Conservation (phyloP, 331 rosid species). For the Malus hybrid region DNA sequence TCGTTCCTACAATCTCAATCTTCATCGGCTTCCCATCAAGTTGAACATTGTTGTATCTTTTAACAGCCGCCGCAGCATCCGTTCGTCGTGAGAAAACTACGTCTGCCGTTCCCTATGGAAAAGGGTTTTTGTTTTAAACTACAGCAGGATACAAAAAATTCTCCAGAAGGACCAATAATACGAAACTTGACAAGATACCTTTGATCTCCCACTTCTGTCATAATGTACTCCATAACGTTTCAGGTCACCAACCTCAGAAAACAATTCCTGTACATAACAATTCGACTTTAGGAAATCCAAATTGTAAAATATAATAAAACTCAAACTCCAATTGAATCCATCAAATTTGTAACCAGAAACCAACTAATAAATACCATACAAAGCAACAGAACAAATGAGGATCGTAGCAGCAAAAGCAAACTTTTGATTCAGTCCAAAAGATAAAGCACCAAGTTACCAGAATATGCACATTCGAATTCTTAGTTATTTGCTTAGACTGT, state of each 20-base stretch:
- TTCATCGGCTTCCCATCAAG: slow-evolving; percentile 97
- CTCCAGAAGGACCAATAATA: slow-evolving; percentile 20
- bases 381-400: no score
- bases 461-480: no score
- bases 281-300: no score
- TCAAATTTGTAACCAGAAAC: no score
- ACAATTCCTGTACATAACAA: background rate
- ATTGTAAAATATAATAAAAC: no score
- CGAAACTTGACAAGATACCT: slow-evolving; percentile 51
- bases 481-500: no score
- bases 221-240: slow-evolving; percentile 71
- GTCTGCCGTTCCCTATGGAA: slow-evolving; percentile 85
- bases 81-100: slow-evolving; percentile 70
- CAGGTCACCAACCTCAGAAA: slow-evolving; percentile 87
- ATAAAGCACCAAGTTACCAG: no score
- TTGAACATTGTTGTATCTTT: slow-evolving; percentile 88
- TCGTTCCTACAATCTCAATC: slow-evolving; percentile 94
- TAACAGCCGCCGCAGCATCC: slow-evolving; percentile 89
- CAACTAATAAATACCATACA: no score
- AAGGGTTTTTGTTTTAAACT: slow-evolving; percentile 21
- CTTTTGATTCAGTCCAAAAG: no score
- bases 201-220: slow-evolving; percentile 92
- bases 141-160: slow-evolving; percentile 27
- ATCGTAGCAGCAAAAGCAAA: no score
- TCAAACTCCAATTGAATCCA: no score